Evolutionary conservation across 75 land plant species (phyloP).

Genomic region (Picea glauca): DNA sequence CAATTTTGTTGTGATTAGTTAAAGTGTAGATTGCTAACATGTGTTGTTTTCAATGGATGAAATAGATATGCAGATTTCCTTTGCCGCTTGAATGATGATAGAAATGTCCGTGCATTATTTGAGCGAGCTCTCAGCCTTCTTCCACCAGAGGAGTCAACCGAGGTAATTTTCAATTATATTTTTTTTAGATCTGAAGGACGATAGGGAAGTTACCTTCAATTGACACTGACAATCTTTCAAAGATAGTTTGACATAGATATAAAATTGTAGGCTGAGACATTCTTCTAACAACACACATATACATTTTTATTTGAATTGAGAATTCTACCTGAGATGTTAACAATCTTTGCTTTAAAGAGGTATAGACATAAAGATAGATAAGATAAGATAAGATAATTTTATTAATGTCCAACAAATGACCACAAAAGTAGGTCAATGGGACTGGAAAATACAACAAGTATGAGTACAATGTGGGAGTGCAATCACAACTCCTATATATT

Average conservation of each 20-base stretch:
- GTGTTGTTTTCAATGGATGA: neutral
- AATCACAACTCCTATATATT: too few species aligned
- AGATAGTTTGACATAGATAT: neutral
- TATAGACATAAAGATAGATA: too few species aligned
- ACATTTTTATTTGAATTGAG: neutral
- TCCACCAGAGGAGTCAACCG: constrained; percentile 88
- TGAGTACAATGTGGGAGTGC: too few species aligned
- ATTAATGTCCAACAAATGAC: too few species aligned
- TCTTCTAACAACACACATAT: neutral
- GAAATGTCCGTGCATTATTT: constrained; percentile 94
- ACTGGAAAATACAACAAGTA: too few species aligned
- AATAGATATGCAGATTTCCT: constrained; percentile 98
- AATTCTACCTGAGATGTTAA: neutral
- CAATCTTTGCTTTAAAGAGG: too few species aligned
- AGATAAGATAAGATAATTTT: too few species aligned
- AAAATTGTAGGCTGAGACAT: neutral
- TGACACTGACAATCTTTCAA: neutral
- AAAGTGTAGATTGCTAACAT: neutral
- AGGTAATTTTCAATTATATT: constrained; percentile 43
- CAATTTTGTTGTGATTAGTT: neutral
- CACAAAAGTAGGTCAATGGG: too few species aligned
- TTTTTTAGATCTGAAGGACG: neutral
- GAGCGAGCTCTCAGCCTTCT: constrained; percentile 92
- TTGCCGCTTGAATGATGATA: constrained; percentile 95
- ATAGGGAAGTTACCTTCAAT: neutral